phyloP scores from a whole-genome alignment of 257 asterid species.

The Przewalskia tangutica region DNA sequence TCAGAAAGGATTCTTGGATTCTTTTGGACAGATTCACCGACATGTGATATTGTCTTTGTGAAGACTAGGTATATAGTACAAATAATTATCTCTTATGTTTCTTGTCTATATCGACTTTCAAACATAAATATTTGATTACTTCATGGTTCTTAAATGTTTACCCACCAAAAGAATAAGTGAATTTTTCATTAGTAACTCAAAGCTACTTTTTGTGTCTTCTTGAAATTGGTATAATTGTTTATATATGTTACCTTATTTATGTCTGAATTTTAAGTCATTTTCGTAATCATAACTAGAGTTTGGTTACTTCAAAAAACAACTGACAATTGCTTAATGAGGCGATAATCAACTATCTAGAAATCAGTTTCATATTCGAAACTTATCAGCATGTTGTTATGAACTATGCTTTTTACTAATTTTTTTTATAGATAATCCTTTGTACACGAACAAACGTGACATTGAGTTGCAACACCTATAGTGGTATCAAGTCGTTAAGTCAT shows the following conservation, averaged over 20 bases:
- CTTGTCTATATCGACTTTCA: background rate
- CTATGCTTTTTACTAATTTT: background rate
- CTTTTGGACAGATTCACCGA: constrained; percentile 88
- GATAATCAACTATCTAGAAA: background rate
- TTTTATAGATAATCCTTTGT: too few relatives aligned
- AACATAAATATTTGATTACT: background rate
- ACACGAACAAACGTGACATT: too few relatives aligned
- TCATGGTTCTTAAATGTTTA: background rate
- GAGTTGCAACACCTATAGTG: too few relatives aligned
- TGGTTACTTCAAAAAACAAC: background rate
- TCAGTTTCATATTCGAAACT: background rate
- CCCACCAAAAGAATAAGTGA: background rate
- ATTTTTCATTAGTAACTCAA: background rate
- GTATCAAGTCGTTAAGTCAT: too few relatives aligned
- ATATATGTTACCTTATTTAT: background rate
- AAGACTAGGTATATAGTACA: constrained; percentile 60
- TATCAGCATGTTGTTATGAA: background rate
- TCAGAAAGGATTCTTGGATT: constrained; percentile 84
- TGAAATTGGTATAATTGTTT: background rate
- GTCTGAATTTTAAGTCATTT: background rate
- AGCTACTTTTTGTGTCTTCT: background rate
- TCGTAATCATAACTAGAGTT: background rate
- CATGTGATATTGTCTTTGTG: constrained; percentile 70
- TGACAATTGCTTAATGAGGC: background rate
- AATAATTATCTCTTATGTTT: background rate